phyloP scores from a whole-genome alignment of 1,284 basidiomycete genomes.

The Melampsora americana region DNA sequence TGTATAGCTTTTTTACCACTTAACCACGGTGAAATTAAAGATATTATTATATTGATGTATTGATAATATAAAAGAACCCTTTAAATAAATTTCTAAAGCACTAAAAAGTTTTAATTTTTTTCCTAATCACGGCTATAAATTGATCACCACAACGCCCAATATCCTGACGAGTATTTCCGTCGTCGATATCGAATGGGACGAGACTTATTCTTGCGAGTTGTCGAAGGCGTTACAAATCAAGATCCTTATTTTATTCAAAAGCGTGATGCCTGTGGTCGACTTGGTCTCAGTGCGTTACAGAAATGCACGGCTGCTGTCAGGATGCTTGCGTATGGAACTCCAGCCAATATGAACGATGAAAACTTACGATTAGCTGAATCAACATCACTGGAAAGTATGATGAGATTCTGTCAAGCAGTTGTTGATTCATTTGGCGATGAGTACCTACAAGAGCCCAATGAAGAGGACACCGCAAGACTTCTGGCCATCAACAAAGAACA shows the following conservation, averaged over 20 bases:
- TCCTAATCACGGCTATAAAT: no score
- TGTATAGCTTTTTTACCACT: no score
- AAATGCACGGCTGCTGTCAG: not conserved
- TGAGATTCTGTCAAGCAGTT: not conserved
- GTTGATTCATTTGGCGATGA: not conserved
- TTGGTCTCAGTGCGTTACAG: not conserved
- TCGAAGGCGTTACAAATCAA: not conserved
- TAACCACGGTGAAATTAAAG: no score
- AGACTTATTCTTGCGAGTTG: not conserved
- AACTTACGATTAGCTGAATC: not conserved
- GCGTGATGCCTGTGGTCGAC: not conserved
- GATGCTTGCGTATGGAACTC: not conserved
- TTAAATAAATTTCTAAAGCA: no score
- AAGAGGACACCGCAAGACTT: not conserved
- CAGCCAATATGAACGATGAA: not conserved
- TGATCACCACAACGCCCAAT: no score
- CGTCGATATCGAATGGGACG: not conserved
- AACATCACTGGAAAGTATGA: not conserved
- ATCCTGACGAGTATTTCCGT: not conserved
- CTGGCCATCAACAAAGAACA: not conserved
- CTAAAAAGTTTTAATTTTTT: no score
- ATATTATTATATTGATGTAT: no score
- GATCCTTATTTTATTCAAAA: not conserved
- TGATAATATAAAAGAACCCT: no score
- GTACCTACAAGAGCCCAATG: not conserved